Conservation (phyloP, 305 asterid genomes). For the Ilex paraguariensis region DNA sequence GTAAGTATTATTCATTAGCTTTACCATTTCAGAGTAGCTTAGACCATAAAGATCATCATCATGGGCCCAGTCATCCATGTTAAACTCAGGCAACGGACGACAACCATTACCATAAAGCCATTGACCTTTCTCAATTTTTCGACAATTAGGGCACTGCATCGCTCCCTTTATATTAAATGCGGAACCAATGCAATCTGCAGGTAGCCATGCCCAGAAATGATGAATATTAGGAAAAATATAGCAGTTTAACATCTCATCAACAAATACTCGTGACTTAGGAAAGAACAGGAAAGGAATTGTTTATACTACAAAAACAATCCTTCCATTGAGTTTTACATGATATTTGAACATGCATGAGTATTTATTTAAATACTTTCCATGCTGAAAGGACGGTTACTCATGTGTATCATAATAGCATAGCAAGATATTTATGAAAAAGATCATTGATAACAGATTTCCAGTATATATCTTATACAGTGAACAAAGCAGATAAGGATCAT, state of each 20-base stretch:
- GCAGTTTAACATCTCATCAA: conserved; percentile 1
- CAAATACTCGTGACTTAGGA: no score
- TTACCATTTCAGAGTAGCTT: conserved; percentile 72
- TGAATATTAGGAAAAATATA: conserved; percentile 3
- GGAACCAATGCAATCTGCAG: conserved; percentile 85
- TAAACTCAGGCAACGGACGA: conserved; percentile 62
- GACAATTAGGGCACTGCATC: conserved; percentile 95
- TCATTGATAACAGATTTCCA: no score
- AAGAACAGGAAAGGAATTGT: background rate
- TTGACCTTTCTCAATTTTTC: conserved; percentile 83
- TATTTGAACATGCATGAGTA: no score
- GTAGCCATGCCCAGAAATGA: conserved; percentile 8
- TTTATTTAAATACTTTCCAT: no score
- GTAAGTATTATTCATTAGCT: background rate
- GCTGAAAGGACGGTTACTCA: no score
- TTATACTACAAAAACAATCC: background rate
- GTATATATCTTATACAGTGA: no score
- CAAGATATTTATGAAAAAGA: no score
- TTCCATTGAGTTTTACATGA: no score
- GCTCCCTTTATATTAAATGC: conserved; percentile 81
- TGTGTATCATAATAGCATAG: no score
- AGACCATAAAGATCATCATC: conserved; percentile 77
- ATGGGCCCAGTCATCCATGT: conserved; percentile 70
- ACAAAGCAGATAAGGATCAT: no score
- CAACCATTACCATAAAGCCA: conserved; percentile 80